Conservation (phyloP, 2,329 filamentous ascomycete genomes). For the Emergomyces africanus region DNA sequence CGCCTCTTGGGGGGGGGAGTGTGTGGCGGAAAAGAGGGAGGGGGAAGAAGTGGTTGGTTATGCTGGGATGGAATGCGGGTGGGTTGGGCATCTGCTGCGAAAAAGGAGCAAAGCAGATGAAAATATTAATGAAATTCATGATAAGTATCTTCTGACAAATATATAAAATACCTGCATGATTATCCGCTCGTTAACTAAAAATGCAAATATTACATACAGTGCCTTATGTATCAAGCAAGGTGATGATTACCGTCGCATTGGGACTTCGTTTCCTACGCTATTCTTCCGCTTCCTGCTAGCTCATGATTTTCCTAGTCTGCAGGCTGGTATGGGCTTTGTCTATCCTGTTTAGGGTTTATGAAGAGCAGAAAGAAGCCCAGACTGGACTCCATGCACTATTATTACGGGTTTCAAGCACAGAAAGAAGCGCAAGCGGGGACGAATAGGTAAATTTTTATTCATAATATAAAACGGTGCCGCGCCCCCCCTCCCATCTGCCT, state of each 20-base stretch:
- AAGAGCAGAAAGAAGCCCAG: background rate
- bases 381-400: background rate
- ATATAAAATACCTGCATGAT: constrained; percentile 3
- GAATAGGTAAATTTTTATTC: background rate
- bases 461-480: background rate
- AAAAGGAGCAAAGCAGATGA: background rate
- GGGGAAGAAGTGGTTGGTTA: background rate
- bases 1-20: background rate
- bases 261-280: background rate
- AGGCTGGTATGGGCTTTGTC: background rate
- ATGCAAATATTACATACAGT: constrained; percentile 2
- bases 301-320: background rate
- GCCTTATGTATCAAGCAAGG: background rate
- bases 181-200: background rate
- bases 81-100: too few species aligned
- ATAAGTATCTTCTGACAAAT: background rate
- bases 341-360: background rate
- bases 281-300: constrained; percentile 1
- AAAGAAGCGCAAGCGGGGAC: constrained; percentile 2
- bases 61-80: background rate
- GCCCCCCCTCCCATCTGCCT: background rate
- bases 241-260: constrained; percentile 2
- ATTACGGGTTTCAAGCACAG: background rate
- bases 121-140: background rate
- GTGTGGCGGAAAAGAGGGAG: background rate